Evolutionary conservation across 768 basidiomycete genomes (phyloP), one percentile per base, ranked within the genome.

Genomic region (Lactarius pseudohatsudake): DNA sequence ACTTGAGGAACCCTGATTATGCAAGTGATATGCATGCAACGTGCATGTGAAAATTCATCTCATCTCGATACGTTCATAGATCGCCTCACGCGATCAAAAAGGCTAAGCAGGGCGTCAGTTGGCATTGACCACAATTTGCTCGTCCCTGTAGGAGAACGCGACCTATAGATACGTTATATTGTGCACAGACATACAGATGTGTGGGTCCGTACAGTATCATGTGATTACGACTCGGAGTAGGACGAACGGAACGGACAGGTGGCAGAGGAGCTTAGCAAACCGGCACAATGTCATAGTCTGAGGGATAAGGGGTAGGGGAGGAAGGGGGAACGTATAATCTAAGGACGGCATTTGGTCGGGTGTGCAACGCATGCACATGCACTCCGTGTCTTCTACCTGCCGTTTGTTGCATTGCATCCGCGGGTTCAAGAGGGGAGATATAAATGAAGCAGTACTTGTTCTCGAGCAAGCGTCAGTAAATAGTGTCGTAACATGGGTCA

Each of bases 121-220:
- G 45, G n/a, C 43, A 47, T 11, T 43, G 5, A 43, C 18, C 28
- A 30, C 10, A 30, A 13, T 54, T 30, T 32, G 55, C 55, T 45
- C 41, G 32, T 50, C 56, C 15, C 22, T 11, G 45, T 38, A 40
- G 18, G 55, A 20, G 22, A 56, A 18, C 38, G 18, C 53, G 63
- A 57, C 53, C 10, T 15, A 30, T 43, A 57, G 60, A 16, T 26
- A 62, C n/a, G 61, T 16, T 45, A 50, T 43, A 59, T 63, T 63
- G 40, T 41, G 43, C 66, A 63, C 50, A 66, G 38, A 66, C 65
- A 67, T 63, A 67, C 66, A 67, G 56, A 59, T 55, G 32, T 26
- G 40, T 54, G 57, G 41, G 61, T 40, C 65, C 59, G 40, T 69
- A 66, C 66, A 69, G 56, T 53, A 62, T 16, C 41, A 41, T 50